Percentiles rank a stretch among this genome's conserved stretches.
Evolutionary conservation across 1,284 basidiomycete species (phyloP).

Genomic region (Termitomyces sp.): DNA sequence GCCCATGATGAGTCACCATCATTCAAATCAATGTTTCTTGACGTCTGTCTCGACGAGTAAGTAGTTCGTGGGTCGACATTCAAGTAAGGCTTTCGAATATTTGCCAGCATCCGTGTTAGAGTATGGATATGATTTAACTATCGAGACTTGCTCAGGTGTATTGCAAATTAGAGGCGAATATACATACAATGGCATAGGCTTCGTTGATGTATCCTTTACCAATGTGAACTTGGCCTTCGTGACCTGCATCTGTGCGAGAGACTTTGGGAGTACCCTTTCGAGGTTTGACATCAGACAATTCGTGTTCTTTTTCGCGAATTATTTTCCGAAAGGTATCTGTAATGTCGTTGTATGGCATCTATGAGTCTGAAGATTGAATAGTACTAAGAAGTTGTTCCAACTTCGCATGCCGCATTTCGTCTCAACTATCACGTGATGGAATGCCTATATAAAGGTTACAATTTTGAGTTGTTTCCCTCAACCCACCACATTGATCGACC

Average conservation of each 20-base stretch:
- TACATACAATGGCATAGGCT: slow-evolving; percentile 67
- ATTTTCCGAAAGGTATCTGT: slow-evolving; percentile 57
- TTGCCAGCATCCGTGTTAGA: slow-evolving; percentile 62
- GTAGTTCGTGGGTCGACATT: slow-evolving; percentile 59
- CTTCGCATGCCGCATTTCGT: no score
- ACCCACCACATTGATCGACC: slow-evolving; percentile 3
- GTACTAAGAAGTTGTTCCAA: no score
- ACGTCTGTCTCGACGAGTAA: slow-evolving; percentile 43
- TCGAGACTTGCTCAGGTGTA: slow-evolving; percentile 7
- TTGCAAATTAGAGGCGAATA: slow-evolving; percentile 1
- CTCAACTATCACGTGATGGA: neutral
- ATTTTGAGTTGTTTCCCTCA: neutral
- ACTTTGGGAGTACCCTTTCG: slow-evolving; percentile 37
- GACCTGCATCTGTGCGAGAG: slow-evolving; percentile 27
- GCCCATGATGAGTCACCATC: slow-evolving; percentile 55
- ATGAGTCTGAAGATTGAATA: neutral
- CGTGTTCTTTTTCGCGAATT: slow-evolving; percentile 42
- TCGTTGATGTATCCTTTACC: slow-evolving; percentile 67
- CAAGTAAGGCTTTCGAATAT: slow-evolving; percentile 74
- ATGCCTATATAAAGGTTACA: neutral
- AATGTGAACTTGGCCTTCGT: slow-evolving; percentile 34
- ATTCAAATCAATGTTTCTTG: slow-evolving; percentile 52
- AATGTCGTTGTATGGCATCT: slow-evolving; percentile 49
- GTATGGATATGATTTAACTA: slow-evolving; percentile 71
- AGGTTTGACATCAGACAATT: slow-evolving; percentile 43